Percentiles rank a stretch among this genome's conserved stretches.
Evolutionary conservation across 2,329 filamentous ascomycete species (phyloP).

Genomic region (Teratosphaeriaceae sp.): DNA sequence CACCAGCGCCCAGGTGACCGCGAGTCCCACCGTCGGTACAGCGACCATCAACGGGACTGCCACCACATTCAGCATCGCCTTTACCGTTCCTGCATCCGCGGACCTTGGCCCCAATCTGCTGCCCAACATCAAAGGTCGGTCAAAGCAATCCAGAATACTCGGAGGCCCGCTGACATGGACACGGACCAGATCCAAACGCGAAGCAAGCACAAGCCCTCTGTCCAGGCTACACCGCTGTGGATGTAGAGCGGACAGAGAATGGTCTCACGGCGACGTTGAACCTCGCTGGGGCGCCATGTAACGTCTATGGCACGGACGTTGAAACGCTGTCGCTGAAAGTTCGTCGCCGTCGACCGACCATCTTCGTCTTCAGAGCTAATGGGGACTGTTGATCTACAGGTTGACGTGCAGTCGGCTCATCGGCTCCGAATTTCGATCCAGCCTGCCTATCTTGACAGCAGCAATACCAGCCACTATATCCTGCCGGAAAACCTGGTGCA

Average conservation of each 20-base stretch:
- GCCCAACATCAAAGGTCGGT: conserved; percentile 12
- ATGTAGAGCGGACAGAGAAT: conserved; percentile 12
- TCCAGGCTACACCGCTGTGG: conserved; percentile 24
- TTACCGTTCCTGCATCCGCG: conserved; percentile 28
- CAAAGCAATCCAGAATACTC: not conserved
- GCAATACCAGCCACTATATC: conserved; percentile 20
- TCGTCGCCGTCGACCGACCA: too few relatives aligned
- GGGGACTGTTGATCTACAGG: too few relatives aligned
- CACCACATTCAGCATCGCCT: conserved; percentile 24
- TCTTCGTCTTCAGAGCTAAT: too few relatives aligned
- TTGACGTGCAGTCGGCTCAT: conserved; percentile 20
- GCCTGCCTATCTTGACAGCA: conserved; percentile 18
- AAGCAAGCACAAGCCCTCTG: conserved; percentile 50
- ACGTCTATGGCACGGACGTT: conserved; percentile 26
- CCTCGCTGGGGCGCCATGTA: conserved; percentile 21
- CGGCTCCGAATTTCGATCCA: conserved; percentile 23
- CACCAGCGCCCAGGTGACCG: not conserved
- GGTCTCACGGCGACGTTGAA: conserved; percentile 23
- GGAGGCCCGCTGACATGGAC: not conserved
- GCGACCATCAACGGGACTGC: conserved; percentile 19
- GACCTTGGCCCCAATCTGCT: conserved; percentile 35
- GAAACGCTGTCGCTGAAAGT: conserved; percentile 17
- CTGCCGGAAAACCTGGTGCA: conserved; percentile 15
- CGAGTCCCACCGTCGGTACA: not conserved
- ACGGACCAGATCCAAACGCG: conserved; percentile 49